These are phyloP conservation scores for Coriolopsis trogii DNA, from an alignment of 1,284 basidiomycete genomes.

Conservation along the genomic window DNA sequence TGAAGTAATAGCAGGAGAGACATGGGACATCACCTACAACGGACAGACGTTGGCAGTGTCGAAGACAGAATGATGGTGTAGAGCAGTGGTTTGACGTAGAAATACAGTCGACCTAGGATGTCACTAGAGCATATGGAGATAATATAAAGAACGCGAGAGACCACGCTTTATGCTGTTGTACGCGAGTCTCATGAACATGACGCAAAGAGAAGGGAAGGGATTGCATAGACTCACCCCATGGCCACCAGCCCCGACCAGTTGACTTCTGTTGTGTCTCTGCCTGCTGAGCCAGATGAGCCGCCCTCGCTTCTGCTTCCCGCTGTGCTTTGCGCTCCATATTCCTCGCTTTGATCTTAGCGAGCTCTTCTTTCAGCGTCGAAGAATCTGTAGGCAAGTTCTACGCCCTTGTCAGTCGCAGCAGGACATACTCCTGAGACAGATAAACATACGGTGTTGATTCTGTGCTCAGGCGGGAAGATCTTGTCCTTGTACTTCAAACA, in stretches of 20 bases:
- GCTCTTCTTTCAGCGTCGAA: constrained; percentile 62
- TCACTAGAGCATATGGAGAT: constrained; percentile 9
- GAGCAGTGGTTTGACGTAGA: constrained; percentile 19
- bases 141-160: background rate
- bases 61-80: constrained; percentile 22
- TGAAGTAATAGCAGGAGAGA: constrained; percentile 30
- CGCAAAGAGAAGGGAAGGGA: background rate
- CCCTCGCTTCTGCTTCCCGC: constrained; percentile 40
- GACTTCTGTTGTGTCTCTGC: constrained; percentile 20
- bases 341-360: constrained; percentile 70
- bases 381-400: constrained; percentile 69
- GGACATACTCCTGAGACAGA: constrained; percentile 1
- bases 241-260: constrained; percentile 11
- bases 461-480: constrained; percentile 66
- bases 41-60: constrained; percentile 33
- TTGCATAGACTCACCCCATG: constrained; percentile 6
- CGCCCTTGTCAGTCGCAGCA: background rate
- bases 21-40: constrained; percentile 45
- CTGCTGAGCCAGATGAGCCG: constrained; percentile 28
- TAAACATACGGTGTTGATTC: constrained; percentile 50
- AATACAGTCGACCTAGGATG: constrained; percentile 15
- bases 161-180: no score
- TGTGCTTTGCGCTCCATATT: constrained; percentile 50
- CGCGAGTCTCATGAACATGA: no score
- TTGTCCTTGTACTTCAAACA: constrained; percentile 65